Evolutionary conservation across 306 rosid species (phyloP).

Genomic region (Cicer bijugum): DNA sequence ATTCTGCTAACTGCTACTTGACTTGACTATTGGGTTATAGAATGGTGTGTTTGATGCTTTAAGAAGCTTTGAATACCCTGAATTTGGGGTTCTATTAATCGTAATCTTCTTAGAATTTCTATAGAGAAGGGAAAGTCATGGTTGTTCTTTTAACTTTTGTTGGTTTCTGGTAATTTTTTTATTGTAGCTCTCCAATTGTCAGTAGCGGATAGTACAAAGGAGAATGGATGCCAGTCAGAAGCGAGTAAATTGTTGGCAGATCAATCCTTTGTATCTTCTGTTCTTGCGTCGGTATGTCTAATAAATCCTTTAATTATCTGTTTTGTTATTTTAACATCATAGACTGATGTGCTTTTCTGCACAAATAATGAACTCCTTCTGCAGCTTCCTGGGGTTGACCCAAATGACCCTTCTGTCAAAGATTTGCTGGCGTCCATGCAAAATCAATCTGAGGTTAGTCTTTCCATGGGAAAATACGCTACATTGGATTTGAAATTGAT

Average conservation of each 20-base stretch:
- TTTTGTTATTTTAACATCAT: conserved; percentile 24
- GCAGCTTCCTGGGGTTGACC: conserved; percentile 99
- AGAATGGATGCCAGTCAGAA: conserved; percentile 69
- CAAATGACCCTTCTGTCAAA: conserved; percentile 93
- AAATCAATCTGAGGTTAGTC: conserved; percentile 70
- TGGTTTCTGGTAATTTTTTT: conserved; percentile 39
- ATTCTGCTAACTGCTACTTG: conserved; percentile 15
- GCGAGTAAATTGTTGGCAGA: conserved; percentile 89
- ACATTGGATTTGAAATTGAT: conserved; percentile 12
- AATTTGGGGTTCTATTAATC: conserved; percentile 33
- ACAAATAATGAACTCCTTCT: conserved; percentile 43
- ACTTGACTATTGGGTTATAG: conserved; percentile 26
- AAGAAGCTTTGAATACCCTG: conserved; percentile 32
- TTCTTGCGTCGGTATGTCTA: conserved; percentile 80
- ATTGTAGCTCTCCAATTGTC: conserved; percentile 88
- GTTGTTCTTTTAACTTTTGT: conserved; percentile 35
- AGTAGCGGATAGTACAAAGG: conserved; percentile 71
- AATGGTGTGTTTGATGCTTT: conserved; percentile 17
- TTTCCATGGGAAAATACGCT: conserved; percentile 2
- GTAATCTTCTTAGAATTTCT: conserved; percentile 26
- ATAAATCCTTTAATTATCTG: conserved; percentile 27
- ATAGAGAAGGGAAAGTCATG: background rate
- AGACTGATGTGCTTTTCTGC: conserved; percentile 32
- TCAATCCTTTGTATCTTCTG: conserved; percentile 86
- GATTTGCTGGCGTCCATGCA: conserved; percentile 97